Evolutionary conservation across 148 eudicot species (phyloP).

Genomic region (Dianthus caryophyllus): DNA sequence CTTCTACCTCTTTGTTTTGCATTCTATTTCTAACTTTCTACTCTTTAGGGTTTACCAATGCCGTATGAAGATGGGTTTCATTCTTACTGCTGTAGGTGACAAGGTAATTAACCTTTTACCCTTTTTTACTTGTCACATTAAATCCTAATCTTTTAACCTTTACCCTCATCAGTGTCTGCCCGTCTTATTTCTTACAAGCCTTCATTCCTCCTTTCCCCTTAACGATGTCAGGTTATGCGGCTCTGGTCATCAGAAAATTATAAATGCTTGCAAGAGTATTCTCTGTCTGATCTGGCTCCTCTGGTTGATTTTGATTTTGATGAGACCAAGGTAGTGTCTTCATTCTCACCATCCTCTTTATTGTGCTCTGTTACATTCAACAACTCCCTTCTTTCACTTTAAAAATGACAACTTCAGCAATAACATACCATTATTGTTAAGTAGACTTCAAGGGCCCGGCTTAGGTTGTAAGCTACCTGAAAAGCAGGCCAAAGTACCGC

Average conservation of each 20-base stretch:
- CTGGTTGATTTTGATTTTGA: conserved; percentile 86
- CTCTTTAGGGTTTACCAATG: conserved; percentile 57
- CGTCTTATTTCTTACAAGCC: background rate
- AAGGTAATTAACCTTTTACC: conserved; percentile 48
- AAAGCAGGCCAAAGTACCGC: no score
- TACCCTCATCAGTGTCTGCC: background rate
- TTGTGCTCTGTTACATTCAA: background rate
- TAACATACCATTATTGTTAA: background rate
- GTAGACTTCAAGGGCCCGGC: background rate
- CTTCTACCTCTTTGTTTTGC: background rate
- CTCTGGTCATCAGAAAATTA: conserved; percentile 77
- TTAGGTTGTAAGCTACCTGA: background rate
- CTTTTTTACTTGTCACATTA: conserved; percentile 11
- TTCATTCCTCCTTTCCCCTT: background rate
- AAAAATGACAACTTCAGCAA: background rate
- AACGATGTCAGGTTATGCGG: conserved; percentile 64
- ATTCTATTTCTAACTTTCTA: conserved; percentile 19
- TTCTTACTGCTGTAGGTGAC: conserved; percentile 80
- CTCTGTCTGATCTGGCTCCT: conserved; percentile 45
- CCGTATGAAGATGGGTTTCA: conserved; percentile 75
- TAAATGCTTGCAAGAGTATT: conserved; percentile 70
- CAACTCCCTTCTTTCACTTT: background rate
- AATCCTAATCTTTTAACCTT: conserved; percentile 3
- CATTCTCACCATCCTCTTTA: background rate
- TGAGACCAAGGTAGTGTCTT: conserved; percentile 65